Percentiles rank a stretch among this genome's conserved stretches.
These are phyloP conservation scores for Blastocystis sp. DNA, from an alignment of 352 stramenopile genomes.

Conservation along the genomic window DNA sequence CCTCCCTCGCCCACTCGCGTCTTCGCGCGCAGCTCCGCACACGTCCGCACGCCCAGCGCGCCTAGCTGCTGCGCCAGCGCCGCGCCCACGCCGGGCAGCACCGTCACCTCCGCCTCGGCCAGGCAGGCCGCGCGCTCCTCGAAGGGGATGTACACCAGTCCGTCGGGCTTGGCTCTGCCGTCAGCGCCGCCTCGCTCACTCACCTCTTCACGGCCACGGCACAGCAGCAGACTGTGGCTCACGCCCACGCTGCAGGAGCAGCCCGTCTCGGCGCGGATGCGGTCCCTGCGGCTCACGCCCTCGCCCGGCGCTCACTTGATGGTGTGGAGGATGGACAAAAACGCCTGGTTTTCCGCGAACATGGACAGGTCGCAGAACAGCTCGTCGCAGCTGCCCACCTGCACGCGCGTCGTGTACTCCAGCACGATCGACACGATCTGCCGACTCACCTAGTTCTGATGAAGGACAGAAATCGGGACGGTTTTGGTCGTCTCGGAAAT, in stretches of 20 bases:
- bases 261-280: constrained; percentile 9
- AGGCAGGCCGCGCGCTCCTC: background rate
- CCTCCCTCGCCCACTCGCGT: background rate
- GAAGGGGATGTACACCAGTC: constrained; percentile 47
- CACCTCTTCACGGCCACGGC: constrained; percentile 50
- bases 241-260: constrained; percentile 34
- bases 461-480: background rate
- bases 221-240: constrained; percentile 41
- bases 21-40: background rate
- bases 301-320: background rate
- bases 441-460: background rate
- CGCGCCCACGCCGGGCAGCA: constrained; percentile 48
- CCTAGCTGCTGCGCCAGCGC: background rate
- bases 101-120: background rate
- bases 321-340: constrained; percentile 5
- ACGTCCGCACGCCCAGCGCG: background rate
- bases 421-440: constrained; percentile 23
- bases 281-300: background rate
- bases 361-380: constrained; percentile 48
- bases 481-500: constrained; percentile 7
- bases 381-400: constrained; percentile 56
- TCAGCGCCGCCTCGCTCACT: background rate
- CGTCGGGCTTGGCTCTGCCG: constrained; percentile 45
- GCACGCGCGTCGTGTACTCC: constrained; percentile 23
- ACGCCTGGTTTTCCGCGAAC: background rate